phyloP scores from a whole-genome alignment of 805 yeast genomes.

The Yarrowia divulgata region DNA sequence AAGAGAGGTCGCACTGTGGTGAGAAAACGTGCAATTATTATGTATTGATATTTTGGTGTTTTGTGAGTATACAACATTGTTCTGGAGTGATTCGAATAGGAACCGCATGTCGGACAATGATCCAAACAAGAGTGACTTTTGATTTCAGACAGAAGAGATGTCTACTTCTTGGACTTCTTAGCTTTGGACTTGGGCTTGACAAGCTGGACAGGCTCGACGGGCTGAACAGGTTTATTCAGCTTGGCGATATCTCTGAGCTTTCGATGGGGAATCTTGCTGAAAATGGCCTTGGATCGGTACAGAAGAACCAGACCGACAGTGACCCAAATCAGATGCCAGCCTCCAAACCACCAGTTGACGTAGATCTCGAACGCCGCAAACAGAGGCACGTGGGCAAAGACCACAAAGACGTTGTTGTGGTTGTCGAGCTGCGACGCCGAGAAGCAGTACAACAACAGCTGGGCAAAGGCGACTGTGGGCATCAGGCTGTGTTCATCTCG shows the following conservation, averaged over 20 bases:
- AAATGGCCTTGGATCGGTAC: conserved; percentile 18
- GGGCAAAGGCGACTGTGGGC: conserved; percentile 27
- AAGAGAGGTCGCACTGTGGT: too few relatives aligned
- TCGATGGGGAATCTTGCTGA: conserved; percentile 6
- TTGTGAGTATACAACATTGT: neutral
- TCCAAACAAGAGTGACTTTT: neutral
- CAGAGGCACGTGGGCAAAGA: conserved; percentile 26
- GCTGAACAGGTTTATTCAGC: conserved; percentile 4
- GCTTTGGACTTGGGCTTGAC: too few relatives aligned
- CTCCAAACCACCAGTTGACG: conserved; percentile 39
- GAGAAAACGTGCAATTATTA: neutral
- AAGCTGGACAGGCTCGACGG: too few relatives aligned
- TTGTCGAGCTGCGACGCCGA: conserved; percentile 29
- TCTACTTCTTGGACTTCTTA: too few relatives aligned
- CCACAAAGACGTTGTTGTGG: conserved; percentile 15
- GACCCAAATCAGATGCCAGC: conserved; percentile 23
- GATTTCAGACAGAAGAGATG: too few relatives aligned
- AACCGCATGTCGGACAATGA: too few relatives aligned
- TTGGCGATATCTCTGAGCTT: conserved; percentile 28
- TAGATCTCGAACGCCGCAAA: conserved; percentile 16
- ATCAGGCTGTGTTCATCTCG: conserved; percentile 12
- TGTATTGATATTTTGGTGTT: neutral
- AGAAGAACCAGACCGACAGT: conserved; percentile 7
- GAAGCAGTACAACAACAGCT: conserved; percentile 24
- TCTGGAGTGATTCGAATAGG: neutral